Conservation (phyloP, 768 basidiomycete genomes). For the Flagelloscypha sp. region DNA sequence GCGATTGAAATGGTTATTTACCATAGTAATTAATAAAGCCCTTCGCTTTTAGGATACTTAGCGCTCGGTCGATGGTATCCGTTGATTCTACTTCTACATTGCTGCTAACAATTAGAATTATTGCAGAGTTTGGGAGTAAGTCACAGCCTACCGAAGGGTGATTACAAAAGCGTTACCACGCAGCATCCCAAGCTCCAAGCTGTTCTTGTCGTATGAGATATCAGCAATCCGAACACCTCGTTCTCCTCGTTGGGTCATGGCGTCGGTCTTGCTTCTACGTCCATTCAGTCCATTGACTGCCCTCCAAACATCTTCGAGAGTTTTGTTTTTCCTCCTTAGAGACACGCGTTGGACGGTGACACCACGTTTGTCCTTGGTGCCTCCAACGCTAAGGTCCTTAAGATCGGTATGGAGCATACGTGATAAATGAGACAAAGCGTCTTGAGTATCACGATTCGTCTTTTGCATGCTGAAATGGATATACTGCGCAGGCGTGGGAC, state of each 20-base stretch:
- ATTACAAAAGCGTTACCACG: conserved; percentile 96
- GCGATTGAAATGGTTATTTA: conserved; percentile 19
- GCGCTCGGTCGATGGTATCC: conserved; percentile 63
- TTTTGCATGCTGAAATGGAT: conserved; percentile 97
- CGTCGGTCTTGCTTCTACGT: conserved; percentile 48
- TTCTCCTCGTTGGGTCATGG: conserved; percentile 69
- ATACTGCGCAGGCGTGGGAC: conserved; percentile 60
- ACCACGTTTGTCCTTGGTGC: conserved; percentile 97
- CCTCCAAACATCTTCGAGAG: conserved; percentile 80
- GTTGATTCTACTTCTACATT: conserved; percentile 76
- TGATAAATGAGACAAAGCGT: conserved; percentile 75
- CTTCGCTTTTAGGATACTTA: conserved; percentile 68
- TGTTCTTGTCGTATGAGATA: conserved; percentile 72
- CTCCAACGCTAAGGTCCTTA: conserved; percentile 84
- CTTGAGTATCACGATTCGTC: conserved; percentile 95
- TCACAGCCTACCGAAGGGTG: conserved; percentile 65
- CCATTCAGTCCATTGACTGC: conserved; percentile 60
- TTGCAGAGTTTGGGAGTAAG: conserved; percentile 1
- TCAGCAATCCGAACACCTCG: conserved; percentile 85
- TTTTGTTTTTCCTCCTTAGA: conserved; percentile 65
- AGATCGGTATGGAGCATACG: conserved; percentile 66
- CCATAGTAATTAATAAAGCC: conserved; percentile 99
- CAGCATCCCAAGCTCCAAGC: conserved; percentile 89
- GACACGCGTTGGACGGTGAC: conserved; percentile 92
- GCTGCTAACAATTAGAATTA: conserved; percentile 31